phyloP scores from a whole-genome alignment of 306 rosid species.

The Vicia sativa region DNA sequence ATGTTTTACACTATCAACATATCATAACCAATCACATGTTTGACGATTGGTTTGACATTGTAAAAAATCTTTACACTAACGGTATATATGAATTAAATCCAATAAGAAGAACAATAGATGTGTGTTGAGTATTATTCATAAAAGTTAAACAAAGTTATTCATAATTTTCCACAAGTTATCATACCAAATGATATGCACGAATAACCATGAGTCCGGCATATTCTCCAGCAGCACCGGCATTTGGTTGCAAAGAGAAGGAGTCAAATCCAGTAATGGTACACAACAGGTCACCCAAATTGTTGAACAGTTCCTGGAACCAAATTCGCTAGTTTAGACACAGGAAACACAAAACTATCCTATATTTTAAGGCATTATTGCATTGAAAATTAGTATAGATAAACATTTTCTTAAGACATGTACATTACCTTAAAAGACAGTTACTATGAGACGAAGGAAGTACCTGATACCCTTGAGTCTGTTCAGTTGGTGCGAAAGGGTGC shows the following conservation, averaged over 20 bases:
- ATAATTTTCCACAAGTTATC: constrained; percentile 28
- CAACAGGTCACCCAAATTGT: constrained; percentile 78
- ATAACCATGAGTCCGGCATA: constrained; percentile 99
- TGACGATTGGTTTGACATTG: not conserved
- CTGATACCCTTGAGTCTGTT: constrained; percentile 95
- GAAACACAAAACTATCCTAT: constrained; percentile 34
- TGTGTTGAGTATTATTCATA: not conserved
- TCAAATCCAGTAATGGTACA: constrained; percentile 94
- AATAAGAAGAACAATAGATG: constrained; percentile 28
- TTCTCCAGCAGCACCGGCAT: constrained; percentile 99
- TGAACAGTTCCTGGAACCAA: constrained; percentile 88
- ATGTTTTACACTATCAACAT: not conserved
- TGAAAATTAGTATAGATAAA: no score
- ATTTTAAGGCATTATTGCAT: constrained; percentile 26
- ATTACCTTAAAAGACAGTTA: not conserved
- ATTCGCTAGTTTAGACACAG: constrained; percentile 40
- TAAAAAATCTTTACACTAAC: not conserved
- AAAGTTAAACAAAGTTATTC: constrained; percentile 26
- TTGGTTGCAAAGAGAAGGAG: constrained; percentile 98
- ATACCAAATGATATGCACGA: constrained; percentile 92
- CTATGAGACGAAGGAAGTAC: constrained; percentile 40
- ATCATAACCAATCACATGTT: not conserved
- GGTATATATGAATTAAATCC: not conserved
- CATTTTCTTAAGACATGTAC: no score
- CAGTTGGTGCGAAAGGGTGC: constrained; percentile 94